Conservation (phyloP, 2,329 filamentous ascomycete genomes). For the Byssoonygena ceratinophila region DNA sequence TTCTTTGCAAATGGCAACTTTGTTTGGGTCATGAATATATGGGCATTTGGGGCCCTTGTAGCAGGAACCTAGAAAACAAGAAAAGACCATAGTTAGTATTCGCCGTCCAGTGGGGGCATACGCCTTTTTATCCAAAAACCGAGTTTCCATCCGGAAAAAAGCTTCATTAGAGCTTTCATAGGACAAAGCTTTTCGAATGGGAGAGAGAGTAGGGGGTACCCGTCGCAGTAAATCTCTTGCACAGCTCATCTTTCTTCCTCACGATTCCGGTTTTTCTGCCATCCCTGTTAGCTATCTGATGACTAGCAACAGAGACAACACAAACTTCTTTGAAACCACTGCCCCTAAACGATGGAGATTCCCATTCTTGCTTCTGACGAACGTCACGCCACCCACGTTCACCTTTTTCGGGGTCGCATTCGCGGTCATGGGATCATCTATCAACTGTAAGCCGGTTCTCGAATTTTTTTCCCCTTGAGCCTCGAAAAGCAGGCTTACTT, state of each 20-base stretch:
- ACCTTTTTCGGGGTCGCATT: conserved; percentile 64
- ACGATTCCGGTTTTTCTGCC: conserved; percentile 38
- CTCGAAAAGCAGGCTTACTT: conserved; percentile 45
- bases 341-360: conserved; percentile 72
- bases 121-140: conserved; percentile 3
- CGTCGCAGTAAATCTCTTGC: conserved; percentile 53
- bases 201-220: conserved; percentile 39
- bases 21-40: conserved; percentile 72
- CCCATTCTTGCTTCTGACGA: conserved; percentile 75
- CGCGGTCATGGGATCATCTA: conserved; percentile 49
- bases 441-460: conserved; percentile 38
- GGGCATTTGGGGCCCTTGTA: conserved; percentile 68
- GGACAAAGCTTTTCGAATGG: conserved; percentile 9
- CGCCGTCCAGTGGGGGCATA: conserved; percentile 16
- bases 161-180: background rate
- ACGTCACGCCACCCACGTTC: conserved; percentile 64
- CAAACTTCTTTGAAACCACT: conserved; percentile 66
- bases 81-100: conserved; percentile 21
- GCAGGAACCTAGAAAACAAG: conserved; percentile 60
- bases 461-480: conserved; percentile 8
- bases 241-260: conserved; percentile 62
- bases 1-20: conserved; percentile 82
- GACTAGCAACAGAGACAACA: conserved; percentile 18
- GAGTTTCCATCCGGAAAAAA: too few species aligned
- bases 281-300: conserved; percentile 15